Evolutionary conservation across 495 filamentous ascomycete genomes (phyloP).

Genomic region (Penicillium herquei): DNA sequence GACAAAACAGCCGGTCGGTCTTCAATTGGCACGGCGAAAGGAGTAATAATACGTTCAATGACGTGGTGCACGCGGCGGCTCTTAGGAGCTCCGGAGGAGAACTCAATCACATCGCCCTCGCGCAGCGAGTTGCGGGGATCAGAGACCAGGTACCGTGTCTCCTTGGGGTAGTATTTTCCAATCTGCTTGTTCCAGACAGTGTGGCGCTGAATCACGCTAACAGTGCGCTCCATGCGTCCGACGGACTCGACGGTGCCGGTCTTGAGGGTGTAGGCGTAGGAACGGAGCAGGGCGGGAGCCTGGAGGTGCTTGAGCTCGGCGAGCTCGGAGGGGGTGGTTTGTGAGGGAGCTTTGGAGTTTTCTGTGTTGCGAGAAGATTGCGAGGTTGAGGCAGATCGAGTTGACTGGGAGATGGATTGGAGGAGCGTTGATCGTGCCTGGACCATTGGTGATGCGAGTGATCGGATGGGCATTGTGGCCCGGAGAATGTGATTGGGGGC

Average conservation of each 20-base stretch:
- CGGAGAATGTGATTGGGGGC: conserved; percentile 35
- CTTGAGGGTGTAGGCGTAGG: conserved; percentile 39
- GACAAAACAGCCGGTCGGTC: conserved; percentile 63
- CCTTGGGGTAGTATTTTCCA: conserved; percentile 42
- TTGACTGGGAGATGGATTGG: conserved; percentile 17
- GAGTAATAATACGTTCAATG: conserved; percentile 73
- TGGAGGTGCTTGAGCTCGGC: conserved; percentile 11
- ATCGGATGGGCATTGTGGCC: conserved; percentile 38
- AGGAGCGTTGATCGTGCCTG: conserved; percentile 24
- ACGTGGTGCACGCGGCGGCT: conserved; percentile 70
- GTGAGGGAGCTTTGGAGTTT: conserved; percentile 2
- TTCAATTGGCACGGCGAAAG: conserved; percentile 61
- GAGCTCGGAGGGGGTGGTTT: conserved; percentile 6
- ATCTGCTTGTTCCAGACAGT: conserved; percentile 38
- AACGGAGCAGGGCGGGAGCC: conserved; percentile 32
- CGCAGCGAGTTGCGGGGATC: conserved; percentile 74
- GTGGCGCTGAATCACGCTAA: conserved; percentile 38
- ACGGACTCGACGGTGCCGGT: conserved; percentile 46
- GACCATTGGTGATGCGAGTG: conserved; percentile 27
- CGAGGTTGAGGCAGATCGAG: conserved; percentile 16
- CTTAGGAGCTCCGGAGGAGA: conserved; percentile 63
- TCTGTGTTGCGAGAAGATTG: conserved; percentile 10
- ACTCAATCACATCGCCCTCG: conserved; percentile 76
- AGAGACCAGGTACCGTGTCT: conserved; percentile 58
- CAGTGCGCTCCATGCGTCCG: conserved; percentile 46